Conservation (phyloP, 1,284 basidiomycete genomes). For the Polyporus tsugae region DNA sequence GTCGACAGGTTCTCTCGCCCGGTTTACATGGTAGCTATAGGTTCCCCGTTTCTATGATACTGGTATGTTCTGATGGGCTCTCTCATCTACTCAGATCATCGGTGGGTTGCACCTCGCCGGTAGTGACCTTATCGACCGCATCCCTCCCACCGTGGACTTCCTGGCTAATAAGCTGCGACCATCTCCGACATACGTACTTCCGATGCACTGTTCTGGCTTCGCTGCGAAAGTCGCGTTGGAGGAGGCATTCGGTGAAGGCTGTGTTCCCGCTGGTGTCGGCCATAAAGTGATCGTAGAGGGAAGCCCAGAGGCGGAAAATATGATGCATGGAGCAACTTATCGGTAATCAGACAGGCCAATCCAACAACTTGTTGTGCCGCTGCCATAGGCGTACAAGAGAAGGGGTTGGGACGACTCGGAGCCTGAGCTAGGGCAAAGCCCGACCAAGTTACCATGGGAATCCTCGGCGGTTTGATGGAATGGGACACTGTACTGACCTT, state of each 20-base stretch:
- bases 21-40: constrained; percentile 68
- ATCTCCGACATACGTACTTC: constrained; percentile 73
- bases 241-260: constrained; percentile 72
- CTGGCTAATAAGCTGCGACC: constrained; percentile 66
- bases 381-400: too few species aligned
- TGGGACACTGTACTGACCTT: too few species aligned
- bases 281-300: constrained; percentile 64
- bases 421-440: too few species aligned
- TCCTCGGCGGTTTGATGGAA: too few species aligned
- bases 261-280: constrained; percentile 80
- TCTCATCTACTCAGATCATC: constrained; percentile 57
- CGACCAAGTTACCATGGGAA: too few species aligned
- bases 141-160: constrained; percentile 77
- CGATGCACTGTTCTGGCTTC: constrained; percentile 88
- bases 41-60: constrained; percentile 2
- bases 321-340: constrained; percentile 41
- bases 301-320: constrained; percentile 47
- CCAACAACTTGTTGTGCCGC: neutral
- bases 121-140: constrained; percentile 66
- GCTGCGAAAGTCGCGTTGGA: constrained; percentile 74
- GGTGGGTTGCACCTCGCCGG: constrained; percentile 84
- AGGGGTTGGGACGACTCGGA: too few species aligned
- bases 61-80: constrained; percentile 14
- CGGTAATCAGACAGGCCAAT: neutral
- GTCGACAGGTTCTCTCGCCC: constrained; percentile 68